Evolutionary conservation across 176 grass and related monocot genomes (phyloP).

Genomic region (Aegilops sharonensis): DNA sequence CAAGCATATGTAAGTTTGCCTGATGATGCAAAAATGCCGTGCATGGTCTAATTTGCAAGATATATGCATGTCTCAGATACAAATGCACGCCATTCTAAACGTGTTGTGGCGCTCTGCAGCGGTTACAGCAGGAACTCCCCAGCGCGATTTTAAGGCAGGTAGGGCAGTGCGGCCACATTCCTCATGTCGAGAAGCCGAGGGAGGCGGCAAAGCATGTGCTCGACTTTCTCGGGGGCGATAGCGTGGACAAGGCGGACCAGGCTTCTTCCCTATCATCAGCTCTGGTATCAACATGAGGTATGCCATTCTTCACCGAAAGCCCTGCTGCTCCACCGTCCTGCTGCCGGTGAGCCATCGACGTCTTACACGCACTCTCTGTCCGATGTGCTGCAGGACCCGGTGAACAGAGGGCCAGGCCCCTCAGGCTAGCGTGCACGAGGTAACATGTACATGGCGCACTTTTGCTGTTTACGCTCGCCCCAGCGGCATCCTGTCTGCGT

Average conservation of each 20-base stretch:
- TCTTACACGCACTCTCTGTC: background rate
- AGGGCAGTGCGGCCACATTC: conserved; percentile 76
- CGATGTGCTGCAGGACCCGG: conserved; percentile 15
- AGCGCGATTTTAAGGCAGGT: conserved; percentile 52
- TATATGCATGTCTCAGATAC: background rate
- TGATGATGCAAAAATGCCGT: background rate
- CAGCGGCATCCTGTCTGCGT: background rate
- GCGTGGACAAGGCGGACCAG: background rate
- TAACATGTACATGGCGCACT: background rate
- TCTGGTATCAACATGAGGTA: background rate
- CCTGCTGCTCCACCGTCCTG: background rate
- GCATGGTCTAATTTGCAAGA: background rate
- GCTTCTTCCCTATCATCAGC: background rate
- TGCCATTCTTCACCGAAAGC: background rate
- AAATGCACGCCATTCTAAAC: background rate
- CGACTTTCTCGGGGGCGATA: conserved; percentile 49
- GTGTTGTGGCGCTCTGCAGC: conserved; percentile 41
- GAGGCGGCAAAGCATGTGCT: conserved; percentile 43
- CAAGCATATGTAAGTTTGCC: conserved; percentile 65
- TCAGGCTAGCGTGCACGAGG: background rate
- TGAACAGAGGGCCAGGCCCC: conserved; percentile 1
- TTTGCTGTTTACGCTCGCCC: background rate
- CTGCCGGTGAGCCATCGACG: background rate
- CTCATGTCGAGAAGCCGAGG: conserved; percentile 85
- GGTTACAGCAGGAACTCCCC: conserved; percentile 65